phyloP scores from a whole-genome alignment of 148 eudicot species.

The Arctostaphylos glauca region DNA sequence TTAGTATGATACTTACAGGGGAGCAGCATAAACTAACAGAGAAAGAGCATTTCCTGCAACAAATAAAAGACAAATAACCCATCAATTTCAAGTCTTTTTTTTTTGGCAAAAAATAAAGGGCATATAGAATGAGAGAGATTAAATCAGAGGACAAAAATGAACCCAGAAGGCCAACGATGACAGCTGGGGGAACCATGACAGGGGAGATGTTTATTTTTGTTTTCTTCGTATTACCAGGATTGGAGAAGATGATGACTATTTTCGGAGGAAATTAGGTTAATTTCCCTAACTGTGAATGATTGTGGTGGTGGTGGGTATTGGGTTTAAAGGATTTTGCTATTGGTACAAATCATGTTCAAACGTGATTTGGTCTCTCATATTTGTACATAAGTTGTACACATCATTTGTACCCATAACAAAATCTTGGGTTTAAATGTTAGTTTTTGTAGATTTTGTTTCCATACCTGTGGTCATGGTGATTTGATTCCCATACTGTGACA shows the following conservation, averaged over 20 bases:
- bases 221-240: background rate
- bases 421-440: no score
- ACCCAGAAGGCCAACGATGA: constrained; percentile 24
- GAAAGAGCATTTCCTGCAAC: constrained; percentile 16
- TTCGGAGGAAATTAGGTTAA: background rate
- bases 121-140: background rate
- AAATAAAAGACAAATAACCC: background rate
- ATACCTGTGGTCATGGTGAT: no score
- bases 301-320: background rate
- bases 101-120: background rate
- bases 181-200: constrained; percentile 11
- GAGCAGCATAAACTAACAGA: constrained; percentile 15
- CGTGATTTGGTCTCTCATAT: no score
- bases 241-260: background rate
- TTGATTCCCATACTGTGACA: no score
- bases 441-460: no score
- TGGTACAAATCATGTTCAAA: no score
- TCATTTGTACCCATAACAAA: no score
- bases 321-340: no score
- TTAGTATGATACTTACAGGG: constrained; percentile 9
- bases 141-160: background rate
- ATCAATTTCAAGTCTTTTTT: background rate
- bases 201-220: no score
- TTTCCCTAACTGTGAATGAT: background rate
- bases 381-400: no score